phyloP scores from a whole-genome alignment of 305 asterid species.

The Rubia occidens region DNA sequence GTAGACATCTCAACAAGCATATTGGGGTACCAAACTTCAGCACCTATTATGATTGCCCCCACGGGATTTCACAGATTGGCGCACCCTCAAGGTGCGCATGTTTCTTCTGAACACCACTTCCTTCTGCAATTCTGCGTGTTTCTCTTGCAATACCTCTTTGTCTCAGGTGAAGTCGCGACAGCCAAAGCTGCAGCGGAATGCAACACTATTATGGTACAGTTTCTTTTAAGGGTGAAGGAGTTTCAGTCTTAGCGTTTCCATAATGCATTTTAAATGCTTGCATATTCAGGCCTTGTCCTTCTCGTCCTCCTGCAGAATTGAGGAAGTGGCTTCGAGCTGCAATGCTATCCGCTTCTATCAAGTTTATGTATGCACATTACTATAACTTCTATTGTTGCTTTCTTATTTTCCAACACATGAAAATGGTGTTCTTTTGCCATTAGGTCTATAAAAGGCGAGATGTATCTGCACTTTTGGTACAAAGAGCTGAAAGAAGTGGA shows the following conservation, averaged over 20 bases:
- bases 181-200: slow-evolving; percentile 58
- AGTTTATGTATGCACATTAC: slow-evolving; percentile 30
- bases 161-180: slow-evolving; percentile 59
- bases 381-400: background rate
- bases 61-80: slow-evolving; percentile 48
- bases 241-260: background rate
- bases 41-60: slow-evolving; percentile 57
- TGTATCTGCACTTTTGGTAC: slow-evolving; percentile 45
- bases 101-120: background rate
- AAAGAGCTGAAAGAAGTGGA: slow-evolving; percentile 61
- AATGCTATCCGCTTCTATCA: slow-evolving; percentile 63
- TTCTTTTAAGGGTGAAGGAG: background rate
- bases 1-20: slow-evolving; percentile 42
- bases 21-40: slow-evolving; percentile 41
- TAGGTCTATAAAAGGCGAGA: slow-evolving; percentile 53
- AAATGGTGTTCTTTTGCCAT: slow-evolving; percentile 1
- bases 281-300: slow-evolving; percentile 42
- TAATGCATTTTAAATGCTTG: background rate
- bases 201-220: slow-evolving; percentile 47
- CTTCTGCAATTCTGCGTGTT: background rate
- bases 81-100: slow-evolving; percentile 44
- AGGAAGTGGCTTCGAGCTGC: slow-evolving; percentile 70
- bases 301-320: slow-evolving; percentile 42
- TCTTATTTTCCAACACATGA: background rate
- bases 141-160: slow-evolving; percentile 13